Conservation (phyloP, 768 basidiomycete species). For the Macrolepiota fuliginosa region DNA sequence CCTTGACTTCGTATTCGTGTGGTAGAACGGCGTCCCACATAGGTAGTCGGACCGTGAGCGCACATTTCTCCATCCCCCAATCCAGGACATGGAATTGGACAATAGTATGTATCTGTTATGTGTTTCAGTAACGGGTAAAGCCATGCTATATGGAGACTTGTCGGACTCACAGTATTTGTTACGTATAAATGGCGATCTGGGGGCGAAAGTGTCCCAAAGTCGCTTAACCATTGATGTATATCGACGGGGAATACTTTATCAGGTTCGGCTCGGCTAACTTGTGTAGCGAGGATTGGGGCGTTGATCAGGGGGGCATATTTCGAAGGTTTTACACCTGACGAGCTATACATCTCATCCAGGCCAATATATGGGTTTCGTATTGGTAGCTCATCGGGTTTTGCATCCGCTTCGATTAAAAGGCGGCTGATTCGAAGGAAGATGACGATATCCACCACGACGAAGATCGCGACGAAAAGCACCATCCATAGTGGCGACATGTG, state of each 20-base stretch:
- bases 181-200: constrained; percentile 25
- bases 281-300: constrained; percentile 22
- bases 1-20: constrained; percentile 21
- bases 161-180: constrained; percentile 18
- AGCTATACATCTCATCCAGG: constrained; percentile 22
- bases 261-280: constrained; percentile 22
- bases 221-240: constrained; percentile 24
- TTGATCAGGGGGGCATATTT: constrained; percentile 20
- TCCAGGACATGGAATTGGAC: constrained; percentile 25
- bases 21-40: constrained; percentile 20
- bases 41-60: constrained; percentile 24
- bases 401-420: constrained; percentile 14
- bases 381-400: constrained; percentile 17
- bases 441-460: constrained; percentile 23
- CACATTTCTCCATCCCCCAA: constrained; percentile 28
- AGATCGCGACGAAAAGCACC: constrained; percentile 14
- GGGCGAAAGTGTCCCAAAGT: constrained; percentile 25
- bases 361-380: constrained; percentile 26
- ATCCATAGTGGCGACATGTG: constrained; percentile 5
- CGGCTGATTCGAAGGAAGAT: constrained; percentile 20
- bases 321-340: constrained; percentile 16
- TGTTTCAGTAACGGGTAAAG: background rate
- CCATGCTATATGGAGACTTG: background rate
- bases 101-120: constrained; percentile 21
- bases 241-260: constrained; percentile 23